These are phyloP conservation scores for Rosa hybrid DNA, from an alignment of 331 rosid species.

Conservation along the genomic window DNA sequence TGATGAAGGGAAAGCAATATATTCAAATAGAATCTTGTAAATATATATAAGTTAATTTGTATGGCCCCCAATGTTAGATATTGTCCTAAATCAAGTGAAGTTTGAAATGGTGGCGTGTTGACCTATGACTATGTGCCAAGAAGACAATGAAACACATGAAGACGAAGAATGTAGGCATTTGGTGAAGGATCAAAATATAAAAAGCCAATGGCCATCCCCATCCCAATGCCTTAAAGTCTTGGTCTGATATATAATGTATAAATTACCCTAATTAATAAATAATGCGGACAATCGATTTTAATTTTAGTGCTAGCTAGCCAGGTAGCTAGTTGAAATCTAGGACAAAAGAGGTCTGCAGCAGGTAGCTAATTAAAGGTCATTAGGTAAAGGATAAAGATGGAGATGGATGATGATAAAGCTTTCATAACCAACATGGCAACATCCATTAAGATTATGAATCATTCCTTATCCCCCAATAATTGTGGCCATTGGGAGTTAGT, in stretches of 20 bases:
- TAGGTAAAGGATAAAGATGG: constrained; percentile 1
- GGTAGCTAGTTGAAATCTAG: constrained; percentile 1
- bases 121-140: constrained; percentile 2
- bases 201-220: not conserved
- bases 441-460: not conserved
- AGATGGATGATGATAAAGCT: constrained; percentile 9
- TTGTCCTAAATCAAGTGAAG: not conserved
- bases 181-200: not conserved
- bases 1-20: not conserved
- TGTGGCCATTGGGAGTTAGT: not conserved
- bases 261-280: not conserved
- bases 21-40: not conserved
- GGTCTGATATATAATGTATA: not conserved
- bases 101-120: not conserved
- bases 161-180: constrained; percentile 15
- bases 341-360: constrained; percentile 9
- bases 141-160: constrained; percentile 24
- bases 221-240: constrained; percentile 14
- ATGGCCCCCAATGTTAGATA: constrained; percentile 37
- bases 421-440: not conserved
- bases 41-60: not conserved
- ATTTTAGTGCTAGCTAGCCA: not conserved
- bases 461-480: not conserved
- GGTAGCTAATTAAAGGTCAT: constrained; percentile 1
- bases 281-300: not conserved